Percentiles rank a stretch among this genome's conserved stretches.
Conservation (phyloP, 2,329 filamentous ascomycete species). For the Sporothrix brasiliensis region DNA sequence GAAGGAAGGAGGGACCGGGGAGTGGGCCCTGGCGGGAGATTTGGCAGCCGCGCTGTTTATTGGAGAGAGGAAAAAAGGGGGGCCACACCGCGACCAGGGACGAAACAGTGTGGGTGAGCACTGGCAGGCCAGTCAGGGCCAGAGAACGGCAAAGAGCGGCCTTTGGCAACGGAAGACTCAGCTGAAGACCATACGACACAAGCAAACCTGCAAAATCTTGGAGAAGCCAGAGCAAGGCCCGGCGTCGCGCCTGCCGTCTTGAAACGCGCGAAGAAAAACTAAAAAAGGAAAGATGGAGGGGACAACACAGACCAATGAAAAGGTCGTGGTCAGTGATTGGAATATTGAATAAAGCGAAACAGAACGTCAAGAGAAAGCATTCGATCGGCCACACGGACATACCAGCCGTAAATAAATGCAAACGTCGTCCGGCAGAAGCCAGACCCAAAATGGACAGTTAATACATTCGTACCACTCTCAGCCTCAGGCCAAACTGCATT, state of each 20-base stretch:
- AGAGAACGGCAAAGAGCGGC: not conserved
- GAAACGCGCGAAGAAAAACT: constrained; percentile 23
- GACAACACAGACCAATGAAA: constrained; percentile 13
- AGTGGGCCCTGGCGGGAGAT: constrained; percentile 27
- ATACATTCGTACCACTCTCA: not conserved
- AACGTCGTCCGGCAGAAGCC: not conserved
- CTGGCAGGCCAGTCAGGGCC: constrained; percentile 11
- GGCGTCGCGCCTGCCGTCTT: constrained; percentile 32
- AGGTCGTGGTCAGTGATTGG: no score
- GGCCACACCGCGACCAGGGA: constrained; percentile 14
- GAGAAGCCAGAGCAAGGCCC: not conserved
- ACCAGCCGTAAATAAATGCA: not conserved
- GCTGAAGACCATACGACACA: not conserved
- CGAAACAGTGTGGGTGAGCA: constrained; percentile 20
- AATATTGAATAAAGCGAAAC: not conserved
- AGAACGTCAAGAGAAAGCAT: no score
- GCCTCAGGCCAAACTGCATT: constrained; percentile 16
- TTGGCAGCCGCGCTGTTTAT: constrained; percentile 24
- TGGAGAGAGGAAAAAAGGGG: not conserved
- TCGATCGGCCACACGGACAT: no score
- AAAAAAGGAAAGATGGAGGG: constrained; percentile 14
- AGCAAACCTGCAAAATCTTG: not conserved
- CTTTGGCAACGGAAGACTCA: not conserved
- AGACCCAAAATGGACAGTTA: not conserved
- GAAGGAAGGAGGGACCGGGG: not conserved